Percentiles rank a stretch among this genome's conserved stretches.
phyloP scores from a whole-genome alignment of 768 basidiomycete species.

The Tylopilus sp. region DNA sequence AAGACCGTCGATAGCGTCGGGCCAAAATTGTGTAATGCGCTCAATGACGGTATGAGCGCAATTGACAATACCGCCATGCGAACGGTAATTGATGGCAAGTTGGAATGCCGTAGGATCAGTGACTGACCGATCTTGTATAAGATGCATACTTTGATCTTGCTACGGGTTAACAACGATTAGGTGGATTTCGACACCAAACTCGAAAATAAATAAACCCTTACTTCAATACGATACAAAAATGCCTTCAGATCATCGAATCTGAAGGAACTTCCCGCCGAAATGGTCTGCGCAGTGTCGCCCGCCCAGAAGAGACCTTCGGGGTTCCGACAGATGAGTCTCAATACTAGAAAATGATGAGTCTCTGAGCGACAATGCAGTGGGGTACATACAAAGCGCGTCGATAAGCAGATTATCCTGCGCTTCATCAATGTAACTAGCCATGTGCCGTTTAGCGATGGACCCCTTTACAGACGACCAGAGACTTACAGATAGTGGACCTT shows the following conservation, averaged over 20 bases:
- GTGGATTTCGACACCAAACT: not conserved
- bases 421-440: slow-evolving; percentile 61
- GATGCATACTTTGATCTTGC: slow-evolving; percentile 19
- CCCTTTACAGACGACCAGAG: not conserved
- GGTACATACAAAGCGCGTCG: slow-evolving; percentile 50
- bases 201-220: slow-evolving; percentile 19
- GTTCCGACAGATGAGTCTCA: slow-evolving; percentile 60
- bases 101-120: slow-evolving; percentile 45
- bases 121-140: slow-evolving; percentile 13
- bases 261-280: slow-evolving; percentile 69
- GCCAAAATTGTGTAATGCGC: slow-evolving; percentile 61
- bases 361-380: not conserved
- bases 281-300: slow-evolving; percentile 78
- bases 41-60: slow-evolving; percentile 64
- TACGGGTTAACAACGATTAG: slow-evolving; percentile 1
- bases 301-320: slow-evolving; percentile 73
- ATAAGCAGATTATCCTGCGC: slow-evolving; percentile 70
- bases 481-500: slow-evolving; percentile 56
- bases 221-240: slow-evolving; percentile 62
- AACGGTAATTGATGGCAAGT: slow-evolving; percentile 63
- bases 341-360: slow-evolving; percentile 39
- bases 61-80: slow-evolving; percentile 70
- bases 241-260: slow-evolving; percentile 69
- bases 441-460: not conserved
- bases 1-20: slow-evolving; percentile 58